Percentiles rank a stretch among this genome's conserved stretches.
phyloP scores from a whole-genome alignment of 108 stramenopile genomes.

The Fragilariopsis cylindrus region DNA sequence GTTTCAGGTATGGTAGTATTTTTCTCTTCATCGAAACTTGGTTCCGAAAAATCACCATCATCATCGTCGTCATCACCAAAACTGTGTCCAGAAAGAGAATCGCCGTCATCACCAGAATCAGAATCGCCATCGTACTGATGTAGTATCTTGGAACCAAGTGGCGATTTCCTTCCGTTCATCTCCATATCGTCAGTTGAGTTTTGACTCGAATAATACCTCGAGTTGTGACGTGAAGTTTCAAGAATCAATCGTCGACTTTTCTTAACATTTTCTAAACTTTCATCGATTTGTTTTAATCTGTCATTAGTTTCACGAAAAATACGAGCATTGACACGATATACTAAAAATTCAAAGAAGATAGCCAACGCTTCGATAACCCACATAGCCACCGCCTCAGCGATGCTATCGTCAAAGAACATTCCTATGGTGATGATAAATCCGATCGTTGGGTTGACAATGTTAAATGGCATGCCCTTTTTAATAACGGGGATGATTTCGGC shows the following conservation, averaged over 20 bases:
- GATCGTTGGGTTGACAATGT: constrained; percentile 38
- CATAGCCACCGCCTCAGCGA: constrained; percentile 34
- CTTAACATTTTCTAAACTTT: constrained; percentile 1
- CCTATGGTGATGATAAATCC: constrained; percentile 47
- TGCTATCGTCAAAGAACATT: constrained; percentile 45
- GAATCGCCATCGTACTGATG: background rate
- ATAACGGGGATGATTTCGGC: constrained; percentile 39
- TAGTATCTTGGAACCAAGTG: background rate
- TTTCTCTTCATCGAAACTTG: background rate
- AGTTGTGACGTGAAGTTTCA: background rate
- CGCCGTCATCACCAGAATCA: background rate
- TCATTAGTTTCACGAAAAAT: constrained; percentile 15
- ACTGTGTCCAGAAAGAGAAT: constrained; percentile 24
- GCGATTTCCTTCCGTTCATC: background rate
- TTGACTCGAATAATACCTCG: background rate
- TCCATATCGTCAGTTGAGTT: background rate
- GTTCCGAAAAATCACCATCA: background rate
- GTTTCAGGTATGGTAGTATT: too few species aligned
- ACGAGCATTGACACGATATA: constrained; percentile 27
- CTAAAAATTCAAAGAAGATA: constrained; percentile 29
- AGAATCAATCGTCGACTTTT: background rate
- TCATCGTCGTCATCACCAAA: constrained; percentile 19
- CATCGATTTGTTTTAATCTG: constrained; percentile 19
- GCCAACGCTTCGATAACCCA: constrained; percentile 42
- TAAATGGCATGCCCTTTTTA: constrained; percentile 32